phyloP scores from a whole-genome alignment of 352 stramenopile genomes.

The Aphanomyces stellatus region DNA sequence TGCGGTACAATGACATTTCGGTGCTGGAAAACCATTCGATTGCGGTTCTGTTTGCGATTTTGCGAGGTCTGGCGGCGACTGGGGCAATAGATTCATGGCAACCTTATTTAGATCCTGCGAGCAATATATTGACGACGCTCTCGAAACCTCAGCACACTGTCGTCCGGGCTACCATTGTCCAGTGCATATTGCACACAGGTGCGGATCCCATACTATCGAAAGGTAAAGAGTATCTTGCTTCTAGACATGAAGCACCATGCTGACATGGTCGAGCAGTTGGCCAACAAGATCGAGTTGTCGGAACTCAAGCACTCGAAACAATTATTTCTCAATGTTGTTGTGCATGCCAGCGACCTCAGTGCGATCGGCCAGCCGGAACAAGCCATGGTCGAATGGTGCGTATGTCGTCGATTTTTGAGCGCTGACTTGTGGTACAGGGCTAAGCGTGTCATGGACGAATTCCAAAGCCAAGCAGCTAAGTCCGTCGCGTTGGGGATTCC shows the following conservation, averaged over 20 bases:
- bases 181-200: conserved; percentile 62
- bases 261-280: conserved; percentile 46
- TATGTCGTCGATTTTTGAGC: too few species aligned
- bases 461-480: conserved; percentile 55
- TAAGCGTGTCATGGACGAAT: conserved; percentile 65
- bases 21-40: conserved; percentile 26
- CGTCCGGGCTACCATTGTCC: conserved; percentile 52
- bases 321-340: conserved; percentile 75
- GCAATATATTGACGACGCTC: conserved; percentile 50
- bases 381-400: conserved; percentile 42
- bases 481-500: conserved; percentile 48
- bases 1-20: conserved; percentile 86
- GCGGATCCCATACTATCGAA: too few species aligned
- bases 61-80: background rate
- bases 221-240: background rate
- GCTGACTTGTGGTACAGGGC: too few species aligned
- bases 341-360: conserved; percentile 66
- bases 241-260: conserved; percentile 78
- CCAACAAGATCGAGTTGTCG: conserved; percentile 30
- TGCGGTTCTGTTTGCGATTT: background rate
- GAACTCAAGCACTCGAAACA: conserved; percentile 61
- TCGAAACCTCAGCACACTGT: conserved; percentile 35
- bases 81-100: background rate
- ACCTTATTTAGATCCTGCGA: conserved; percentile 28
- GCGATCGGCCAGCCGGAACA: conserved; percentile 42